phyloP scores from a whole-genome alignment of 331 rosid genomes.

The Phaseolus coccineus region DNA sequence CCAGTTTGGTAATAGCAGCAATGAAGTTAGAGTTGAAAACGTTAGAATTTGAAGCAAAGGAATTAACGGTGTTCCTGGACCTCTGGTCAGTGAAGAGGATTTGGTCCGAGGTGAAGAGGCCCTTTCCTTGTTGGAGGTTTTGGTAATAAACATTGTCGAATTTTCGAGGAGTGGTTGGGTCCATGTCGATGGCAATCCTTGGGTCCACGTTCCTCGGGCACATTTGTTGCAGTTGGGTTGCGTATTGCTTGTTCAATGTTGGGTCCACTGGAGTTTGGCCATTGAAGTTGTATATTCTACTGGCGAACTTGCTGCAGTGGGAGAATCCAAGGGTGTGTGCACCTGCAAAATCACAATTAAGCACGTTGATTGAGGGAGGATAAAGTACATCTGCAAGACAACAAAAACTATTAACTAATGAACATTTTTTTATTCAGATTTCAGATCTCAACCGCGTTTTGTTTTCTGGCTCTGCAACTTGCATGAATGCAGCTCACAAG shows the following conservation, averaged over 20 bases:
- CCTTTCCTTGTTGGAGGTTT: constrained; percentile 76
- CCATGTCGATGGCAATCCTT: constrained; percentile 85
- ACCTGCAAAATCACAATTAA: constrained; percentile 53
- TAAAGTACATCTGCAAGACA: background rate
- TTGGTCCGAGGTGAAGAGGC: constrained; percentile 85
- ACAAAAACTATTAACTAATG: no score
- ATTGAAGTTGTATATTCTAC: constrained; percentile 65
- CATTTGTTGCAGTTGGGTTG: constrained; percentile 55
- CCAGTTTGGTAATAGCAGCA: constrained; percentile 76
- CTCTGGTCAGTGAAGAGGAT: constrained; percentile 65
- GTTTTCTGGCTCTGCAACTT: constrained; percentile 9
- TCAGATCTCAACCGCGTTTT: background rate
- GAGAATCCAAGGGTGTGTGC: constrained; percentile 96
- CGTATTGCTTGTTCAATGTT: constrained; percentile 55
- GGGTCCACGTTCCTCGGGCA: constrained; percentile 82
- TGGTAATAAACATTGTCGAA: constrained; percentile 76
- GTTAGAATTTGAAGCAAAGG: constrained; percentile 55
- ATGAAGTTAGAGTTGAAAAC: constrained; percentile 63
- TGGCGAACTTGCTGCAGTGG: constrained; percentile 65
- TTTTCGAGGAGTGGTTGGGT: constrained; percentile 71
- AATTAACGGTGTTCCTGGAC: constrained; percentile 60
- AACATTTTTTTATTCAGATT: background rate
- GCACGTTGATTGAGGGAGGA: background rate
- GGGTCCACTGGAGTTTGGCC: constrained; percentile 59
- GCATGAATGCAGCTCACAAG: background rate